A percentile compares a stretch with the other conserved stretches of the same genome.
Evolutionary conservation across 2,329 filamentous ascomycete genomes (phyloP).

Genomic region (Ascochyta clinopodiicola): DNA sequence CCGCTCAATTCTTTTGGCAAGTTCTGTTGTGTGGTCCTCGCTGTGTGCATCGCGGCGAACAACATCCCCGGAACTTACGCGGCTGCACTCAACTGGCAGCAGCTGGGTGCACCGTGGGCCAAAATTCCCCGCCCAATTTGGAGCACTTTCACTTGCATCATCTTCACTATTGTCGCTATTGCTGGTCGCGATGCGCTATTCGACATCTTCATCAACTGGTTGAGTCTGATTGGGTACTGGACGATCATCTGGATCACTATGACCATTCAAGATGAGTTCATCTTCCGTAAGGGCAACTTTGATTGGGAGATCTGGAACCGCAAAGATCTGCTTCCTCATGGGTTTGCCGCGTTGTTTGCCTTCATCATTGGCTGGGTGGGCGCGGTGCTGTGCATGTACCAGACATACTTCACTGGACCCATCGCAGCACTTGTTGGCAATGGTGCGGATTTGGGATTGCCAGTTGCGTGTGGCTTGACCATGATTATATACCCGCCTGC

Average conservation of each 20-base stretch:
- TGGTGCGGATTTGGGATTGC: slow-evolving; percentile 60
- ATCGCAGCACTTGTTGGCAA: slow-evolving; percentile 36
- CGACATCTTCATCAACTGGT: slow-evolving; percentile 69
- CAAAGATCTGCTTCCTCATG: slow-evolving; percentile 28
- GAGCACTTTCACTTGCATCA: slow-evolving; percentile 61
- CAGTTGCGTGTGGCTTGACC: slow-evolving; percentile 63
- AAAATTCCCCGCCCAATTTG: slow-evolving; percentile 71
- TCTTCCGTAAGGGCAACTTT: slow-evolving; percentile 27
- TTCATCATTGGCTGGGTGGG: slow-evolving; percentile 32
- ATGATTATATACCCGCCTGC: slow-evolving; percentile 62
- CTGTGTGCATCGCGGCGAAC: slow-evolving; percentile 71
- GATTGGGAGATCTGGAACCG: slow-evolving; percentile 35
- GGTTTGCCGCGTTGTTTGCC: slow-evolving; percentile 28
- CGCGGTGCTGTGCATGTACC: slow-evolving; percentile 33
- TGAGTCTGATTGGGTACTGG: slow-evolving; percentile 43
- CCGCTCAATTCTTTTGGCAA: slow-evolving; percentile 71
- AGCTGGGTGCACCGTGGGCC: slow-evolving; percentile 64
- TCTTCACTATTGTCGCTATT: slow-evolving; percentile 69
- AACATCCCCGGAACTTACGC: slow-evolving; percentile 75
- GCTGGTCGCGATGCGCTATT: slow-evolving; percentile 66
- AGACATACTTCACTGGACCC: slow-evolving; percentile 31
- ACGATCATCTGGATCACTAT: slow-evolving; percentile 34
- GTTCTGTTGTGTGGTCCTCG: slow-evolving; percentile 72
- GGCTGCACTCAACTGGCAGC: slow-evolving; percentile 69
- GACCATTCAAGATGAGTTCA: slow-evolving; percentile 30